Percentiles rank a stretch among this genome's conserved stretches.
Evolutionary conservation across 2,329 filamentous ascomycete species (phyloP).

Genomic region (Talaromyces sp.): DNA sequence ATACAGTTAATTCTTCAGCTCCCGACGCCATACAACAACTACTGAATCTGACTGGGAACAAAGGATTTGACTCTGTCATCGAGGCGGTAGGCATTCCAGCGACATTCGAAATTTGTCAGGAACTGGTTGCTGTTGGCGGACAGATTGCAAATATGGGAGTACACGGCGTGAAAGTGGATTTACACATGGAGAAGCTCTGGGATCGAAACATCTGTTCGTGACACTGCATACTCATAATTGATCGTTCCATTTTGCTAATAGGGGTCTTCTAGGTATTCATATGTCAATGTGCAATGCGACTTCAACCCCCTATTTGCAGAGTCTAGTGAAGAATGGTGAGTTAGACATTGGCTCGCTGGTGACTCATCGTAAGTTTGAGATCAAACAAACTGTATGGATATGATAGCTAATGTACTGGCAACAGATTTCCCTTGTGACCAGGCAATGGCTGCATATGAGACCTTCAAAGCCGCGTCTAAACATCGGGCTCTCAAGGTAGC

Average conservation of each 20-base stretch:
- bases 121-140: slow-evolving; percentile 55
- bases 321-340: slow-evolving; percentile 3
- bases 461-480: background rate
- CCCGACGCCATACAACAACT: slow-evolving; percentile 41
- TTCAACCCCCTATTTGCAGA: slow-evolving; percentile 4
- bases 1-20: slow-evolving; percentile 43
- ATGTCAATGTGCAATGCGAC: slow-evolving; percentile 5
- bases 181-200: slow-evolving; percentile 58
- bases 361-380: slow-evolving; percentile 3
- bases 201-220: slow-evolving; percentile 53
- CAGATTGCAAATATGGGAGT: slow-evolving; percentile 60
- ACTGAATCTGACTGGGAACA: slow-evolving; percentile 48
- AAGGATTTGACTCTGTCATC: slow-evolving; percentile 58
- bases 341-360: slow-evolving; percentile 4
- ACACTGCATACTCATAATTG: background rate
- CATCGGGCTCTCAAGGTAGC: background rate
- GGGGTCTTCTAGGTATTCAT: background rate
- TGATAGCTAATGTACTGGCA: background rate
- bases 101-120: slow-evolving; percentile 56
- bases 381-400: background rate
- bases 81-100: slow-evolving; percentile 57
- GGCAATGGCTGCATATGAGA: background rate
- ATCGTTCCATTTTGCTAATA: background rate
- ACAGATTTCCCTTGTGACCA: background rate
- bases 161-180: slow-evolving; percentile 53